These are phyloP conservation scores for Auxenochlorella protothecoides DNA, from an alignment of 139 green algal genomes.

Conservation along the genomic window DNA sequence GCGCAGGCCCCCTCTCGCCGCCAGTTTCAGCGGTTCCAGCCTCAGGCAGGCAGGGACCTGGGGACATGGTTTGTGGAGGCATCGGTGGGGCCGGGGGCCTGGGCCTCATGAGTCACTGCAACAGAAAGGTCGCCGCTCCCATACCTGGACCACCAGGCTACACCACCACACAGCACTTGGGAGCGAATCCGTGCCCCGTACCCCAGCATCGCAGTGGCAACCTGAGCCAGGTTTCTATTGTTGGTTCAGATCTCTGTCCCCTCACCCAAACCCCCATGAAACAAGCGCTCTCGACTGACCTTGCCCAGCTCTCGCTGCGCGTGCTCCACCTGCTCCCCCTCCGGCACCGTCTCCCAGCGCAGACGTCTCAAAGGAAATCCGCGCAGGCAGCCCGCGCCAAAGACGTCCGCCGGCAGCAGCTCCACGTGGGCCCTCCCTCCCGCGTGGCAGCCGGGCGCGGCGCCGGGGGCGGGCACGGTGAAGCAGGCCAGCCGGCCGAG, in stretches of 20 bases:
- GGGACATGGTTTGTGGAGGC: background rate
- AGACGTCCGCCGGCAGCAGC: slow-evolving; percentile 43
- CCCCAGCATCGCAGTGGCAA: too few species aligned
- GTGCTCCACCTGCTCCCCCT: slow-evolving; percentile 32
- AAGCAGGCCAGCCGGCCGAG: slow-evolving; percentile 49
- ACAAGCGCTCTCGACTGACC: slow-evolving; percentile 7
- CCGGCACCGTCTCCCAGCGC: slow-evolving; percentile 18
- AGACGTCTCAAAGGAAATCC: slow-evolving; percentile 40
- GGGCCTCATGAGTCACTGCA: too few species aligned
- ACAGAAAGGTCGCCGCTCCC: too few species aligned
- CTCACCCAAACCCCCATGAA: background rate
- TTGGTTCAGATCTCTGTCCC: background rate
- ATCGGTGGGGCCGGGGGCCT: too few species aligned
- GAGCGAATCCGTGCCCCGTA: too few species aligned
- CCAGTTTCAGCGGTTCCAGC: slow-evolving; percentile 47
- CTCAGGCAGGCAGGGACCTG: slow-evolving; percentile 34
- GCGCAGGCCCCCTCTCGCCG: slow-evolving; percentile 16
- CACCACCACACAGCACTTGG: too few species aligned
- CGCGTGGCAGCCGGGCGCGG: slow-evolving; percentile 27
- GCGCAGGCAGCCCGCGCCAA: slow-evolving; percentile 25
- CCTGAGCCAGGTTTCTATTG: too few species aligned
- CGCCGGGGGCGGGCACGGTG: slow-evolving; percentile 18
- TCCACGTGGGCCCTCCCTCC: slow-evolving; percentile 38
- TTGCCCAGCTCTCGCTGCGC: slow-evolving; percentile 38
- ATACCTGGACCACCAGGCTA: too few species aligned